Evolutionary conservation across 129 eudicot genomes (phyloP), one percentile per base, ranked within the genome.

Genomic region (Tanacetum coccineum): DNA sequence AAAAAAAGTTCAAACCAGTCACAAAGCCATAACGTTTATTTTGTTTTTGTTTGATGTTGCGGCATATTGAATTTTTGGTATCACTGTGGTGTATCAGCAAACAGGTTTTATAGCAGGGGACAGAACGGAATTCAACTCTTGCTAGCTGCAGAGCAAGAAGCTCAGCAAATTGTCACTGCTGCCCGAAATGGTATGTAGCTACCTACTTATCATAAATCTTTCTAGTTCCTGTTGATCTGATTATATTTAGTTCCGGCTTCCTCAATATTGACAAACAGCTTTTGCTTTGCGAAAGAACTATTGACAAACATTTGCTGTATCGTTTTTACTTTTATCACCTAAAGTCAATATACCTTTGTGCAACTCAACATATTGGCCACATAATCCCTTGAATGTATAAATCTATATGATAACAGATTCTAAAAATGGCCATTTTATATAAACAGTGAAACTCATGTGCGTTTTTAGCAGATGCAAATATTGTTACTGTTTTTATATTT

Each of bases 71-170:
- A 53, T 42, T 45, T 40, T 25, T 66, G 45, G 45, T 17, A 47
- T 68, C 52, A 59, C 9, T 46, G 53, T 61, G 46, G 53, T 67
- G 39, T 74, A 56, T 74, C 65, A 56, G 68, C 56, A 66, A 40
- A 30, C 62, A 86, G 84, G 97, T 91, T 81, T 48, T 66, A 89
- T 42, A 81, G 64, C 91, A 82, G 91, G 55, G 90, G 97, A 52
- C 97, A 84, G 65, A 90, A 90, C 61, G 97, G 97, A 72, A 90
- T 90, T 71, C 97, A 90, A 72, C 85, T 73, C 64, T 72, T 90
- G 77, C 62, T 90, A 77, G 88, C 88, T 73, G 97, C 95, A 65
- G 97, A 90, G 76, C 97, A 90, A 78, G 97, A 90, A 77, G 97
- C 97, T 70, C 97, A 90, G 63, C 90, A 79, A 76, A 90, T 90